Evolutionary conservation across 352 stramenopile genomes (phyloP), one percentile per base, ranked within the genome.

Genomic region (Pythium insidiosum): DNA sequence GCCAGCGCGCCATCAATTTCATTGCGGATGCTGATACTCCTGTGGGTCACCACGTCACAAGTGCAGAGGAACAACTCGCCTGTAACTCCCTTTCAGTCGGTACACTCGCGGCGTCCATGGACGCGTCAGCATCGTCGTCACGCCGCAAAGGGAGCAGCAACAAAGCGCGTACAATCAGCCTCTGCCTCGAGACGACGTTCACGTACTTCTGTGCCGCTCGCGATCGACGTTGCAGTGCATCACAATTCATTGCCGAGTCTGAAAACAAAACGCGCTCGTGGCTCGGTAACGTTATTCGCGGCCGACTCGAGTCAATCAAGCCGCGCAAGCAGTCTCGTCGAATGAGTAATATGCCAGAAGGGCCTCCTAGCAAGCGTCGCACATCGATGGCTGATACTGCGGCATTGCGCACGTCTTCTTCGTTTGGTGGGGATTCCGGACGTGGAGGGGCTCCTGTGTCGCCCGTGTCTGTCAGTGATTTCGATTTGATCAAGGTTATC

Each of bases 401-500:
- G 1, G 67, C 70, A 3, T 69, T 87, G 60, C 74, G 74, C 10
- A 62, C 69, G 28, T 87, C 74, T 0, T 64, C 69, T n/a, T n/a
- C n/a, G n/a, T n/a, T n/a, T n/a, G n/a, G n/a, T n/a, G n/a, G n/a
- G n/a, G n/a, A 28, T 52, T 75, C 18, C 71, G 68, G 25, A 74
- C 50, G 39, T 44, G 48, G 4, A 50, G 53, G 22, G 49, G 54
- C 13, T 65, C 58, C 26, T 40, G 53, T 0, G 34, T n/a, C 68
- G 34, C 53, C 64, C 6, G 63, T 84, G 20, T 94, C 84, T 25
- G 79, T 90, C 11, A 87, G 81, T 28, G 80, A 93, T 49, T 90
- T 93, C 50, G 73, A 89, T 21, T 47, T 89, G 55, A 85, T 93
- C 47, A 80, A 84, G 31, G 75, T 90, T 13, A 88, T 93, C 36